Evolutionary conservation across 1,284 basidiomycete genomes (phyloP), one percentile per base, ranked within the genome.

Genomic region (Pisolithus thermaeus): DNA sequence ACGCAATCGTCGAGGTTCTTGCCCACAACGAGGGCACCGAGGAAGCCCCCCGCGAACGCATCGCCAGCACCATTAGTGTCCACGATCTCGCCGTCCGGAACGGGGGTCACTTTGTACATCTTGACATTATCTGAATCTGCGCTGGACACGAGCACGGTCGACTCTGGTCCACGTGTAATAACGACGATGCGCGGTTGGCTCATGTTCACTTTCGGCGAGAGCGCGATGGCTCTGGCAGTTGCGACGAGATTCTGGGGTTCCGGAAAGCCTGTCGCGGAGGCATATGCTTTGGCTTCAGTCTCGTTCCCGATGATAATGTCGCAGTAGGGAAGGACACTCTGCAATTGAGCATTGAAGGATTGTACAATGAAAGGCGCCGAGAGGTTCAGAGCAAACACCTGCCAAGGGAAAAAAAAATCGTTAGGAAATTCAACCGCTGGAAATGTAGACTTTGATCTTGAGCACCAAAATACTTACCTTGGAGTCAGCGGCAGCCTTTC

Each of bases 1-100:
- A 99, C 79, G 51, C 81, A 81, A 67, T 92, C 84, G 39, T 90
- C 86, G 45, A 95, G 66, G 43, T 65, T 72, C 79, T 93, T 97
- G 23, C 92, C 94, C 40, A 81, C 70, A 47, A 93, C 84, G 49
- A 85, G 78, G 1, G 89, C 95, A 47, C 91, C 97, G 47, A 98
- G 69, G 77, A 98, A 95, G 46, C 92, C 97, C 56, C 97, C 97
- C n/a, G 94, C 93, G 62, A 99, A 99, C 47, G 93, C 94, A 70
- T 99, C 97, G 49, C 97, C 97, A n/a, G 97, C 97, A 50, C 92
- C 97, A 73, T 99, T 99, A 51, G 97, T 99, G 72, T 99, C 97
- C 53, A 97, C 86, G 61, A 99, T 96, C 68, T 87, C 67, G 52
- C 78, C 79, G 58, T 77, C 75, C 49, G 71, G 63, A 56, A 97